Evolutionary conservation across 2,329 filamentous ascomycete genomes (phyloP), one percentile per base, ranked within the genome.

Genomic region (Penicillium italicum): DNA sequence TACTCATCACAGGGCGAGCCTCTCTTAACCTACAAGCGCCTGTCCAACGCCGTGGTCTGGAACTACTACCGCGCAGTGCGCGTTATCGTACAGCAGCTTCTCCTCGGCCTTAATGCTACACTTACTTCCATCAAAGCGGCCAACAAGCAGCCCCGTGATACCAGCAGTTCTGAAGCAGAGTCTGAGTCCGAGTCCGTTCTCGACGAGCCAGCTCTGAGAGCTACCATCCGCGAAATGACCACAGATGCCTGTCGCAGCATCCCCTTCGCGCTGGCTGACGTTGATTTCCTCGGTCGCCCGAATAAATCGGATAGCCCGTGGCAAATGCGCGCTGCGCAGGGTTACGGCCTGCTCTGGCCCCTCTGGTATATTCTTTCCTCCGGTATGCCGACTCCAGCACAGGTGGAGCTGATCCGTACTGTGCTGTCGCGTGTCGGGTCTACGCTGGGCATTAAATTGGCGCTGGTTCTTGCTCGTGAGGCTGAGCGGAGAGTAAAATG

Each of bases 331-430:
- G 71, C 70, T 1, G 67, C 67, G 2, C 67, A 72, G 24, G 69
- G 59, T 0, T 71, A 72, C 28, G 66, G 62, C 18, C 59, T 74
- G 50, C 60, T 74, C 3, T 74, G 72, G 72, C 72, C 72, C 2
- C 56, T 74, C n/a, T 74, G 72, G 72, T 72, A 72, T 42, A 63
- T 72, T 9, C 44, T 69, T 5, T 66, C 70, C 5, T 70, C 63
- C 31, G 71, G 70, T 0, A 58, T 73, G 46, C 70, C 72, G 5
- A 72, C 67, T 0, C 62, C 66, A 2, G 59, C 55, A 1, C 72
- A 74, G 55, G 55, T 50, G 5, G 53, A 66, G 5, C 67, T 69
- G 49, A 68, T 73, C 16, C 62, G 66, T 6, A 52, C 56, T 9
- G 66, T 62, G 31, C 54, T 74, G 4, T 53, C 55, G 10, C 61